phyloP scores from a whole-genome alignment of 2,329 filamentous ascomycete species.

The Aspergillus tanneri region DNA sequence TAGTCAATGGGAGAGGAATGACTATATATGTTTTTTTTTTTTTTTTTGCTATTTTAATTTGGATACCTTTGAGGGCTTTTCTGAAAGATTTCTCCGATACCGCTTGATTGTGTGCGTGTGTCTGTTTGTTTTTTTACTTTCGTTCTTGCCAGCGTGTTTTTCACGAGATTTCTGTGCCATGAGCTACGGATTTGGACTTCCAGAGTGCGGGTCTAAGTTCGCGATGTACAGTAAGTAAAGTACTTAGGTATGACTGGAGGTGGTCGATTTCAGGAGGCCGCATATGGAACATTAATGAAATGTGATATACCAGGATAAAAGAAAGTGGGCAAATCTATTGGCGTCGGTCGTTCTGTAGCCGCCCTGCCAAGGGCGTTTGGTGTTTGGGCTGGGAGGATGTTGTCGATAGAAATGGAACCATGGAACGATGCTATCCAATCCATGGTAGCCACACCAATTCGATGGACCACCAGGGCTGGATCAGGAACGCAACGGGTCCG shows the following conservation, averaged over 20 bases:
- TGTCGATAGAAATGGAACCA: no score
- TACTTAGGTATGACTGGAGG: neutral
- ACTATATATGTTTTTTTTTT: neutral
- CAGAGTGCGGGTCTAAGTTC: neutral
- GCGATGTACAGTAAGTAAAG: constrained; percentile 7
- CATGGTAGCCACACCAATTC: neutral
- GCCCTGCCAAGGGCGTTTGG: no score
- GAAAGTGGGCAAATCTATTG: neutral
- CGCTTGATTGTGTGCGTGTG: neutral
- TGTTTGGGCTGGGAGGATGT: no score
- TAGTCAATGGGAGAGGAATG: neutral
- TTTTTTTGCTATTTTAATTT: neutral
- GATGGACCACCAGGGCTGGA: neutral
- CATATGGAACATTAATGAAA: constrained; percentile 4
- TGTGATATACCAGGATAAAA: neutral
- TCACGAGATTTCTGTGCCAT: no score
- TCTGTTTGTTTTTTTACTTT: neutral
- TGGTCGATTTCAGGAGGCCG: neutral
- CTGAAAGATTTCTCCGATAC: neutral
- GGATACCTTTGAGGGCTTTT: no score
- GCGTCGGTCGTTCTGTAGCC: neutral
- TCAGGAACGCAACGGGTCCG: constrained; percentile 9
- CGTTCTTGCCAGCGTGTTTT: neutral
- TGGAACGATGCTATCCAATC: constrained; percentile 2
- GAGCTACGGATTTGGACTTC: neutral